Evolutionary conservation across 768 basidiomycete species (phyloP), one percentile per base, ranked within the genome.

Genomic region (Sporobolomyces roseus): DNA sequence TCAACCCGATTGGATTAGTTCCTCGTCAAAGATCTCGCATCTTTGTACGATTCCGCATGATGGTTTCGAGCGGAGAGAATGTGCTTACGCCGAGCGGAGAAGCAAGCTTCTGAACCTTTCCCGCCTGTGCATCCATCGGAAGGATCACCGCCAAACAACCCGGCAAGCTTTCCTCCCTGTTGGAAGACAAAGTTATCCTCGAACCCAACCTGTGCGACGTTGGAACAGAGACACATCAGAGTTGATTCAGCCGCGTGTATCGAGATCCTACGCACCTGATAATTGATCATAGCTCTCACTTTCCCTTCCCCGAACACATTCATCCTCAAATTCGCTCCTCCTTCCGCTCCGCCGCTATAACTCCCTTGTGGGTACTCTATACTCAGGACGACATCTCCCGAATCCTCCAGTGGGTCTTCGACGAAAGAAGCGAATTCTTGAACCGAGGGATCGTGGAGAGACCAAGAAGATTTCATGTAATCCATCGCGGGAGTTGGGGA

Each of bases 121-220:
- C 63, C 63, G 12, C 68, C 68, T 0, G 51, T 50, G 14, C 68
- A 69, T 38, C 9, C 10, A 23, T 33, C 27, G 4, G 3, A 17
- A 1, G 41, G 8, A 25, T 63, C 62, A n/a, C 81, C 81, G n/a
- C 80, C 81, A 60, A 79, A 90, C 6, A 92, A 70, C 1, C 91
- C 92, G 0, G 91, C 90, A 8, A 93, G 77, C 78, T 96, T 93
- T 10, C 92, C 92, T 7, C 84, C 91, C 61, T 84, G 81, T 23
- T 90, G 89, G 82, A 85, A 93, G 60, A 87, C 82, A 71, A 91
- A 93, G 68, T 85, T 83, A 0, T 61, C 67, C 0, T 88, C 88
- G 75, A 94, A 91, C 78, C 86, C 91, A 14, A 90, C 85, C 67
- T 68, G 61, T 13, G 13, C 45, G n/a, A n/a, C n/a, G n/a, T n/a